Conservation (phyloP, 1,284 basidiomycete genomes). For the Ustilago cynodontis region DNA sequence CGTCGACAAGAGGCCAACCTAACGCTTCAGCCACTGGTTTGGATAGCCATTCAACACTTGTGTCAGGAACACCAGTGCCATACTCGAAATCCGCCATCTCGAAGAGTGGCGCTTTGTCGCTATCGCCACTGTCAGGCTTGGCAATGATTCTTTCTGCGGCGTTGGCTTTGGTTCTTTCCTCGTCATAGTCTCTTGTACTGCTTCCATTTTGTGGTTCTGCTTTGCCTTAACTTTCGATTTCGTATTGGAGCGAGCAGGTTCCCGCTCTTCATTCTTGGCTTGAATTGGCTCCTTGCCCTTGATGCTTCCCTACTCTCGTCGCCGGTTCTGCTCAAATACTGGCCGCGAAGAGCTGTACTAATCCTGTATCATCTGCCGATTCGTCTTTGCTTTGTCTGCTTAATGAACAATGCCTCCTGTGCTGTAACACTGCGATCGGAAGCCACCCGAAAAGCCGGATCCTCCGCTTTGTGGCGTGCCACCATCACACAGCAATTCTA, state of each 20-base stretch:
- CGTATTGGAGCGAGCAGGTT: conserved; percentile 19
- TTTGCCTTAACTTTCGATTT: neutral
- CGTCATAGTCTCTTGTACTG: neutral
- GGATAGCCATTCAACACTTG: conserved; percentile 18
- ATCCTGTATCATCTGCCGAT: conserved; percentile 1
- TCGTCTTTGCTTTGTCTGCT: neutral
- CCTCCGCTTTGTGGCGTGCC: conserved; percentile 1
- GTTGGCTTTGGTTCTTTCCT: conserved; percentile 1
- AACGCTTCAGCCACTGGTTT: conserved; percentile 2
- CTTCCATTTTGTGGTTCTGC: neutral
- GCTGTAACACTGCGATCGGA: neutral
- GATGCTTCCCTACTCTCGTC: neutral
- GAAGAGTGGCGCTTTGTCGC: conserved; percentile 4
- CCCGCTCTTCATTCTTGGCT: conserved; percentile 10
- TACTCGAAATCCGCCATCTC: conserved; percentile 39
- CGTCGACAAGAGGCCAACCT: neutral
- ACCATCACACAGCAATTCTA: too few relatives aligned
- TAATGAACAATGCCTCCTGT: neutral
- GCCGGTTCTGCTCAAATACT: neutral
- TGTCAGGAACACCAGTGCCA: conserved; percentile 37
- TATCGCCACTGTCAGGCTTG: conserved; percentile 6
- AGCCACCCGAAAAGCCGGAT: neutral
- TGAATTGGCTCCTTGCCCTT: neutral
- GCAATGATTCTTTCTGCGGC: neutral
- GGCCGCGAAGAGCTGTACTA: conserved; percentile 16